A percentile compares a stretch with the other conserved stretches of the same genome.
Evolutionary conservation across 441 rosid species (phyloP).

Genomic region (Pelargonium exstipulatum): DNA sequence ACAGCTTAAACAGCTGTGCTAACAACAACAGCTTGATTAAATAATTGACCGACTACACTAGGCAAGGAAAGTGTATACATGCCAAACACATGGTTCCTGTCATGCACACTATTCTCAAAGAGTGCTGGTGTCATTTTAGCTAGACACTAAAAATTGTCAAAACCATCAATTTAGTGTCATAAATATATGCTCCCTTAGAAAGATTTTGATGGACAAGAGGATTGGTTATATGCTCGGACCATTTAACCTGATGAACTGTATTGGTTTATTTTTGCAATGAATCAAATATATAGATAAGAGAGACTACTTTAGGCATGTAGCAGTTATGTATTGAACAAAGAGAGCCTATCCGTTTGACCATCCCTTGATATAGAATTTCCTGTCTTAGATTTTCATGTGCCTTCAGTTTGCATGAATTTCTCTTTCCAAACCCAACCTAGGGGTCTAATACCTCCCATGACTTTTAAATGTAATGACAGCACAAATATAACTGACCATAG

Average conservation of each 20-base stretch:
- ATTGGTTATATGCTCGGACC: neutral
- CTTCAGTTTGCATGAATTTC: no score
- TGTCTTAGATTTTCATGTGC: no score
- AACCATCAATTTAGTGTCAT: neutral
- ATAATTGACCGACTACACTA: no score
- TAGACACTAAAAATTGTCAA: neutral
- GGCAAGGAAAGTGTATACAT: no score
- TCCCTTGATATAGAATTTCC: no score
- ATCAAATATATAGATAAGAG: neutral
- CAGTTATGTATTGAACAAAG: neutral
- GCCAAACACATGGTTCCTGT: neutral
- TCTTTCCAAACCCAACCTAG: no score
- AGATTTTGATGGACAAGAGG: neutral
- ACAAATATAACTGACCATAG: no score
- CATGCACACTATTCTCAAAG: neutral
- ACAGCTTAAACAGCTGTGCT: no score
- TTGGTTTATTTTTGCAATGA: neutral
- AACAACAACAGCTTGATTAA: neutral
- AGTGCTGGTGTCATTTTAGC: neutral
- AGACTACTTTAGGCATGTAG: neutral
- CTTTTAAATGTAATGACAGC: no score
- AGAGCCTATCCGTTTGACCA: neutral
- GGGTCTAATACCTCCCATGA: no score
- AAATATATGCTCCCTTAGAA: neutral
- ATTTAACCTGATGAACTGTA: neutral